These are phyloP conservation scores for Ganoderma lucidum DNA, from an alignment of 1,284 basidiomycete genomes.

Conservation along the genomic window DNA sequence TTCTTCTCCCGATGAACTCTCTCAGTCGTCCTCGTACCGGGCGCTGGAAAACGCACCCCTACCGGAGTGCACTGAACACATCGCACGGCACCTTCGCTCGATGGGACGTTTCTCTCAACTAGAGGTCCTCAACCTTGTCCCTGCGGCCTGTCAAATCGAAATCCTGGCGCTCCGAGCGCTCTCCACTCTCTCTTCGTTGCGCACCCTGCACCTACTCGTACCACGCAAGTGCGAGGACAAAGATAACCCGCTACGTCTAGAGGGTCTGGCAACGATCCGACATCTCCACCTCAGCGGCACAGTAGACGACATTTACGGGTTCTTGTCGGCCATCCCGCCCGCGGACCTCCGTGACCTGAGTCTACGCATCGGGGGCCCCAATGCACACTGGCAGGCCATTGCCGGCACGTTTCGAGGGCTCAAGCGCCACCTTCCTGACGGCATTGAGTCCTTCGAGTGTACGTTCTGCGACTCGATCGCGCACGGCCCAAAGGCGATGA, in stretches of 20 bases:
- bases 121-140: neutral
- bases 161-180: neutral
- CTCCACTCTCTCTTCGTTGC: neutral
- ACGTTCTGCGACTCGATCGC: neutral
- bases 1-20: neutral
- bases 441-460: neutral
- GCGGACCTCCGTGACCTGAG: neutral
- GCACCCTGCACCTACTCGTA: neutral
- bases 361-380: neutral
- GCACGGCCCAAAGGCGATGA: neutral
- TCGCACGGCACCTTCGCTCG: neutral
- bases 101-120: neutral
- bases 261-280: neutral
- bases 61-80: neutral
- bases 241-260: neutral
- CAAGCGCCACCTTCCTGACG: neutral
- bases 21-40: neutral
- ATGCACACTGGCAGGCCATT: neutral
- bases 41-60: neutral
- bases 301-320: neutral
- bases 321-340: neutral
- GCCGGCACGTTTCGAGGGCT: neutral
- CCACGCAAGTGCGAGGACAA: neutral
- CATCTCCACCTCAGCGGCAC: neutral
- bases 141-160: neutral